phyloP scores from a whole-genome alignment of 306 rosid genomes.

The Quercus agrifolia region DNA sequence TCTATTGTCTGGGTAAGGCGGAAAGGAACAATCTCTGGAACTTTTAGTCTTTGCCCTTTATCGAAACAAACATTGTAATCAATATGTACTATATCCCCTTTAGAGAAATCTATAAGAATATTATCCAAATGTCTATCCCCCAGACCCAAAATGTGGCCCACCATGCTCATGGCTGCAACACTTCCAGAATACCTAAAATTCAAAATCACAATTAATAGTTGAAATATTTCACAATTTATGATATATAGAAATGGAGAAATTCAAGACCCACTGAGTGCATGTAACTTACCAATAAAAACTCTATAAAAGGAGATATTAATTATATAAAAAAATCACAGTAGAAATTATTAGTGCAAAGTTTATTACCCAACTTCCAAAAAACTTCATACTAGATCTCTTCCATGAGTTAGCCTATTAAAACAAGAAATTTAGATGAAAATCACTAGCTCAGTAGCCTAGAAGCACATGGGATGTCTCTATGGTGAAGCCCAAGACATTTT shows the following conservation, averaged over 20 bases:
- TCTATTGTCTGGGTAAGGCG: constrained; percentile 93
- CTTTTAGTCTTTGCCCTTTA: constrained; percentile 82
- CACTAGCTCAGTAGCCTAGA: background rate
- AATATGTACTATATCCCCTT: constrained; percentile 86
- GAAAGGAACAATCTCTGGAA: constrained; percentile 98
- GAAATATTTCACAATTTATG: constrained; percentile 3
- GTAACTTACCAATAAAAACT: background rate
- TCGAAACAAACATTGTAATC: constrained; percentile 97
- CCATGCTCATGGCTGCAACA: constrained; percentile 97
- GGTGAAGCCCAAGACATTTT: background rate
- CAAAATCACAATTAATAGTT: constrained; percentile 14
- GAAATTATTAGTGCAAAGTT: background rate
- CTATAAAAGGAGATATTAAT: background rate
- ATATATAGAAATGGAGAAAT: background rate
- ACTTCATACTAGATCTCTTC: background rate
- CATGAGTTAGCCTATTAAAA: background rate
- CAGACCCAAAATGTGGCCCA: constrained; percentile 90
- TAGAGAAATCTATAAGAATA: constrained; percentile 85
- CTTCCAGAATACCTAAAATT: constrained; percentile 83
- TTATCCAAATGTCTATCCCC: constrained; percentile 96
- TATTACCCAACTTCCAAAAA: background rate
- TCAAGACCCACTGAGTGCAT: background rate
- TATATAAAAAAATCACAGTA: background rate
- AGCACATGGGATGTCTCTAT: background rate
- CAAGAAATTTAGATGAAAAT: background rate